phyloP scores from a whole-genome alignment of 768 basidiomycete genomes.

The Sutorius australiensis region DNA sequence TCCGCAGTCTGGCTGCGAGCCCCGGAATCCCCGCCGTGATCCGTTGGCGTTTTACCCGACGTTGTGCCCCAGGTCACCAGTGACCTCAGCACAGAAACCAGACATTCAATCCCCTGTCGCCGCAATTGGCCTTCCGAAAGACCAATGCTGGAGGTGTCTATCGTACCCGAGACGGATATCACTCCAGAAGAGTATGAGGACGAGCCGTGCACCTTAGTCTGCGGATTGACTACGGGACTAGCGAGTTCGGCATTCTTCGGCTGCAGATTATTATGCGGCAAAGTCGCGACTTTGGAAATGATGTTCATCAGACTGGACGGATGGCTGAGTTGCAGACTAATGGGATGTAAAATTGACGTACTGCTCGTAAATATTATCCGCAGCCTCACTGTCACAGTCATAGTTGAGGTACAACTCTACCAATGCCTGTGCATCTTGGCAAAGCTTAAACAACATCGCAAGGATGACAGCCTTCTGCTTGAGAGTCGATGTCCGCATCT shows the following conservation, averaged over 20 bases:
- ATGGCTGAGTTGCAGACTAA: conserved; percentile 5
- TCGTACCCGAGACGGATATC: conserved; percentile 59
- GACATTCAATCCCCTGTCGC: conserved; percentile 91
- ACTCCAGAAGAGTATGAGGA: conserved; percentile 60
- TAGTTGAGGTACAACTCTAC: conserved; percentile 99
- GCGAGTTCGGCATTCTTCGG: conserved; percentile 53
- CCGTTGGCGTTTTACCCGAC: conserved; percentile 34
- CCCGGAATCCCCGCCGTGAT: conserved; percentile 36
- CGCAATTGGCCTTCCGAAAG: conserved; percentile 81
- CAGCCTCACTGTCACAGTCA: conserved; percentile 93
- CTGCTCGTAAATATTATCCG: conserved; percentile 97
- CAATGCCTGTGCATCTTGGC: conserved; percentile 94
- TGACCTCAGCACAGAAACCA: conserved; percentile 83
- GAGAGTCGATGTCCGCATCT: conserved; percentile 94
- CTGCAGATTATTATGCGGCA: conserved; percentile 44
- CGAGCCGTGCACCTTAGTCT: conserved; percentile 32
- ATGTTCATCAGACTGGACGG: conserved; percentile 81
- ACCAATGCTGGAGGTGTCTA: conserved; percentile 65
- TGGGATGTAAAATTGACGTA: conserved; percentile 34
- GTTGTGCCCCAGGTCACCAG: conserved; percentile 87
- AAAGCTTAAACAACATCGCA: conserved; percentile 80
- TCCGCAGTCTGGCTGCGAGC: conserved; percentile 49
- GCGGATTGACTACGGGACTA: conserved; percentile 57
- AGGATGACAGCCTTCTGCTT: conserved; percentile 94
- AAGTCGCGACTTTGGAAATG: conserved; percentile 84